A percentile compares a stretch with the other conserved stretches of the same genome.
Evolutionary conservation across 2,329 filamentous ascomycete species (phyloP).

Genomic region (Torrubiella hemipterigena): DNA sequence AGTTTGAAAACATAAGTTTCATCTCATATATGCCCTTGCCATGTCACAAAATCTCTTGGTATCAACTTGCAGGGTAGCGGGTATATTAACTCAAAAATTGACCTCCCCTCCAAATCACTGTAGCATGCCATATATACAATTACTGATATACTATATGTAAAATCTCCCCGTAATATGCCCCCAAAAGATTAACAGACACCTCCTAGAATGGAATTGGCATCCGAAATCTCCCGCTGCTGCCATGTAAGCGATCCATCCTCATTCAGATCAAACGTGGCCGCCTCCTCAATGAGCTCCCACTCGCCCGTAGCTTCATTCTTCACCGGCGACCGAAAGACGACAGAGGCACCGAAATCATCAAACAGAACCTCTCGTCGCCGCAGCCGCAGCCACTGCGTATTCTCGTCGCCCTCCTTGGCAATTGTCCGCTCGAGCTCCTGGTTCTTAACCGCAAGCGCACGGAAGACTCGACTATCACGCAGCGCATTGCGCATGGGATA

Average conservation of each 20-base stretch:
- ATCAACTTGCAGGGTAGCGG: too few species aligned
- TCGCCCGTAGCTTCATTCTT: constrained; percentile 16
- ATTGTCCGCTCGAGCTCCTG: constrained; percentile 20
- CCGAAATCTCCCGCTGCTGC: constrained; percentile 22
- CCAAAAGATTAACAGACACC: constrained; percentile 15
- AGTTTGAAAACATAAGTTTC: too few species aligned
- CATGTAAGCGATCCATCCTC: constrained; percentile 20
- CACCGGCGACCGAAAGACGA: constrained; percentile 23
- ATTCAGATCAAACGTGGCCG: constrained; percentile 17
- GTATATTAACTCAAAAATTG: too few species aligned
- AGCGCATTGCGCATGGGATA: constrained; percentile 31
- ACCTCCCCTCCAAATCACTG: too few species aligned
- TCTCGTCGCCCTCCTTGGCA: constrained; percentile 16
- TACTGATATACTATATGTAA: constrained; percentile 2
- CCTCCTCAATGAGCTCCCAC: constrained; percentile 27
- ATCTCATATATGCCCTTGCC: too few species aligned
- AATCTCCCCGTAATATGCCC: constrained; percentile 11
- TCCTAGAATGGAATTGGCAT: constrained; percentile 17
- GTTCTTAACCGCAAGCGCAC: constrained; percentile 26
- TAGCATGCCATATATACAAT: not conserved
- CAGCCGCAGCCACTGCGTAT: constrained; percentile 26
- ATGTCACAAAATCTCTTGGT: too few species aligned
- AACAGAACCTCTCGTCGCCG: constrained; percentile 24
- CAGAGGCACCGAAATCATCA: constrained; percentile 22
- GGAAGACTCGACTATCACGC: constrained; percentile 27